phyloP scores from a whole-genome alignment of 768 basidiomycete species.

The Coprinopsis cinerea region DNA sequence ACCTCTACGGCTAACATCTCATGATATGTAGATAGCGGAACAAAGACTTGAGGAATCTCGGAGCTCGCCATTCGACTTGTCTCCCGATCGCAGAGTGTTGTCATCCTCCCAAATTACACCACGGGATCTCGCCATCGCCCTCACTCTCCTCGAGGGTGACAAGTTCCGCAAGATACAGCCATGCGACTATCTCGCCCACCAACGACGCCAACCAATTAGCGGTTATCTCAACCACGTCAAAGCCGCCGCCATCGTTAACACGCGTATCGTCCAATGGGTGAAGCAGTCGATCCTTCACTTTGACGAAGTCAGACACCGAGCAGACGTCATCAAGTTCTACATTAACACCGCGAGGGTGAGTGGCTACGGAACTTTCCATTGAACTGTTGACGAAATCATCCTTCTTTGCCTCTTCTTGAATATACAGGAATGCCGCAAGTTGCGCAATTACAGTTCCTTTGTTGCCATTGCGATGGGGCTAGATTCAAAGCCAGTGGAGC shows the following conservation, averaged over 20 bases:
- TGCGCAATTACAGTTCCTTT: conserved; percentile 39
- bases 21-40: not conserved
- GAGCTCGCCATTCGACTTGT: not conserved
- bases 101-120: conserved; percentile 30
- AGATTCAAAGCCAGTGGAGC: conserved; percentile 32
- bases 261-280: conserved; percentile 35
- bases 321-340: conserved; percentile 38
- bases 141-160: conserved; percentile 40
- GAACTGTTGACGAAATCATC: not conserved
- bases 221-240: conserved; percentile 27
- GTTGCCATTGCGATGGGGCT: conserved; percentile 38
- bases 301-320: conserved; percentile 30
- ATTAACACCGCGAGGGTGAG: conserved; percentile 35
- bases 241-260: conserved; percentile 28
- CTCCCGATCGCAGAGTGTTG: conserved; percentile 22
- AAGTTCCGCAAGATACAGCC: conserved; percentile 31
- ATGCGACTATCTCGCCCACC: conserved; percentile 37
- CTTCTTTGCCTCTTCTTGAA: not conserved
- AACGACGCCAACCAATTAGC: conserved; percentile 19
- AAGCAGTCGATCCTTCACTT: conserved; percentile 35
- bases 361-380: not conserved
- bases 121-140: conserved; percentile 35
- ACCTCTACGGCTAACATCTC: conserved; percentile 9
- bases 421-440: conserved; percentile 36
- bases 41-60: not conserved